A percentile compares a stretch with the other conserved stretches of the same genome.
Conservation (phyloP, 345 rosid genomes). For the Sapria himalayana region DNA sequence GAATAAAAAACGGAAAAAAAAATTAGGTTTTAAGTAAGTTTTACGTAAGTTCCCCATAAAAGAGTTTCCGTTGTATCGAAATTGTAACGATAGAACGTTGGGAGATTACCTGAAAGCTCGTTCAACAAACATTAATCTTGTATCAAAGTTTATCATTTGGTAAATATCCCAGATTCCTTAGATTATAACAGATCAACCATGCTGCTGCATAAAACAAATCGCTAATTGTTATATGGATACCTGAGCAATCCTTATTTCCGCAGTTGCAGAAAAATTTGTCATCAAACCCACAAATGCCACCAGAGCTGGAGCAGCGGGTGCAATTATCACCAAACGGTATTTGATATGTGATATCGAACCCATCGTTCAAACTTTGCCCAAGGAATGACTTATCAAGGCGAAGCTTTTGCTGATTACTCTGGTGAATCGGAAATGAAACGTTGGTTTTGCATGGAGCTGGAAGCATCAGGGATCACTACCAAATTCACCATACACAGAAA, state of each 20-base stretch:
- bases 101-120: too few species aligned
- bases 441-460: conserved; percentile 5
- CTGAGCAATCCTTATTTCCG: conserved; percentile 14
- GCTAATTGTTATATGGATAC: too few species aligned
- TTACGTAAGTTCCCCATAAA: too few species aligned
- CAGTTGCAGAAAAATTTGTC: conserved; percentile 14
- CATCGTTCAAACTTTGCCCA: conserved; percentile 15
- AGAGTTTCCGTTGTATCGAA: too few species aligned
- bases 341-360: conserved; percentile 14
- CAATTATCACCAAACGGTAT: conserved; percentile 12
- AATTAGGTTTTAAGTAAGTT: too few species aligned
- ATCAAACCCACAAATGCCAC: conserved; percentile 21
- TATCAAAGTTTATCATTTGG: too few species aligned
- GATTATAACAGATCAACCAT: too few species aligned
- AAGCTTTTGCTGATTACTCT: conserved; percentile 1
- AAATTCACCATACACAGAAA: conserved; percentile 11
- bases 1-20: too few species aligned
- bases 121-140: too few species aligned
- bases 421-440: conserved; percentile 8
- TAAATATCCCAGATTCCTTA: too few species aligned
- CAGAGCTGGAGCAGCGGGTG: conserved; percentile 5
- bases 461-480: conserved; percentile 5
- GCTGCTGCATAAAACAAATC: too few species aligned
- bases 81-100: too few species aligned
- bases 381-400: conserved; percentile 7